Evolutionary conservation across 2,329 filamentous ascomycete species (phyloP).

Genomic region (Juglanconis oblonga): DNA sequence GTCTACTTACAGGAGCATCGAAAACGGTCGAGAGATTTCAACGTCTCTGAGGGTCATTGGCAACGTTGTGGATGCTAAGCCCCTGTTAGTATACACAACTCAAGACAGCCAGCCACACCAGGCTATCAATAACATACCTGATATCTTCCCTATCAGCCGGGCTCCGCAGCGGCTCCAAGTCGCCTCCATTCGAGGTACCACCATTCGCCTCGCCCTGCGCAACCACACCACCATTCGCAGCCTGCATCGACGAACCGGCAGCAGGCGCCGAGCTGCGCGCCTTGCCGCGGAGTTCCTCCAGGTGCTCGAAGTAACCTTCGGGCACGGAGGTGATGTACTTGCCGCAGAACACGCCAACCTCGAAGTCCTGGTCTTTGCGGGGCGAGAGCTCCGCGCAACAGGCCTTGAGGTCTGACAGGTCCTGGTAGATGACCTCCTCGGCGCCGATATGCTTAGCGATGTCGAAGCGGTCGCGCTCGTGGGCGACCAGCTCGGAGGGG

Average conservation of each 20-base stretch:
- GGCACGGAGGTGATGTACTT: constrained; percentile 80
- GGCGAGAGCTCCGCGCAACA: constrained; percentile 73
- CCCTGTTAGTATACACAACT: not conserved
- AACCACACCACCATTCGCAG: not conserved
- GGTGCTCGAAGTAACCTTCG: constrained; percentile 76
- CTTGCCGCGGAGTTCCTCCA: constrained; percentile 69
- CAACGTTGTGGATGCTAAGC: not conserved
- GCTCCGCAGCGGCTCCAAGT: not conserved
- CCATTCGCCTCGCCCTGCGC: not conserved
- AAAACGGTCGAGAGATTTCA: not conserved
- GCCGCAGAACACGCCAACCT: constrained; percentile 89
- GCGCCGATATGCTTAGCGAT: constrained; percentile 42
- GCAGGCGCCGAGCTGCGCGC: constrained; percentile 48
- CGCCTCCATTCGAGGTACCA: not conserved
- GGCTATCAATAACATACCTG: not conserved
- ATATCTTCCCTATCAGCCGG: constrained; percentile 6
- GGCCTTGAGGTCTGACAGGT: constrained; percentile 72
- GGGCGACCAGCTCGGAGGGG: constrained; percentile 37
- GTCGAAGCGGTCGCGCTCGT: constrained; percentile 36
- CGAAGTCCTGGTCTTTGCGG: constrained; percentile 61
- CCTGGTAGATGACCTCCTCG: constrained; percentile 55
- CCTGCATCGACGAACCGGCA: not conserved
- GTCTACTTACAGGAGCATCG: no score
- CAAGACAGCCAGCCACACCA: not conserved
- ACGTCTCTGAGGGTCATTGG: not conserved